Evolutionary conservation across 148 eudicot species (phyloP), one percentile per base, ranked within the genome.

Genomic region (Cornus florida): DNA sequence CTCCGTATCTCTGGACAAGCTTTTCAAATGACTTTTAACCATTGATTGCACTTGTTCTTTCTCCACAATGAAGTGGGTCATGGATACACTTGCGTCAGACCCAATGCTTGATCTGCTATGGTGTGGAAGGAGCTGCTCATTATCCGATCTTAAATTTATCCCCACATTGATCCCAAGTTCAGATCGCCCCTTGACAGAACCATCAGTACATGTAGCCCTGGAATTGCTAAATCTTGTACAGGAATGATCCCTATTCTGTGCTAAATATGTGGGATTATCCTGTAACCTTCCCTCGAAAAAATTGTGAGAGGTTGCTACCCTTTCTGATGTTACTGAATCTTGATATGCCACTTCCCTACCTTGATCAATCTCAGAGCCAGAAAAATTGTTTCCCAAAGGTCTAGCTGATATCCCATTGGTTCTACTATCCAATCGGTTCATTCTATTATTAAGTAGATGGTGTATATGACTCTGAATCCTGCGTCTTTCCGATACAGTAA

Each of bases 401-500:
- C 59, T 59, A 31, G 75, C 60, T 19, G 80, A 64, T 7, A 17
- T n/a, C 53, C 72, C 14, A 68, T 71, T 83, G 69, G 74, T 57
- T 67, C 77, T 85, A 67, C 72, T 5, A 59, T 70, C 70, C 46
- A 57, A 19, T n/a, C 75, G 90, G 82, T 81, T 75, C 83, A 76
- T 53, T 78, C 90, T 82, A 60, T 73, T 78, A 17, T 82, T 75
- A 50, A 89, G 69, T 39, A 84, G 68, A 53, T 82, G 20, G 35
- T 67, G 89, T 59, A 87, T 84, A 69, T 88, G 90, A 68, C 82
- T 79, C 23, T 89, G 97, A 56, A 92, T 87, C 84, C 90, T 81
- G 31, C 94, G 93, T 74, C 97, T 91, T 46, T 91, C 93, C 50
- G 69, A 83, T 72, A 94, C 84, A 73, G 98, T 92, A 32, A 84